These are phyloP conservation scores for Lyophyllum decastes DNA, from an alignment of 768 basidiomycete genomes.

Conservation along the genomic window DNA sequence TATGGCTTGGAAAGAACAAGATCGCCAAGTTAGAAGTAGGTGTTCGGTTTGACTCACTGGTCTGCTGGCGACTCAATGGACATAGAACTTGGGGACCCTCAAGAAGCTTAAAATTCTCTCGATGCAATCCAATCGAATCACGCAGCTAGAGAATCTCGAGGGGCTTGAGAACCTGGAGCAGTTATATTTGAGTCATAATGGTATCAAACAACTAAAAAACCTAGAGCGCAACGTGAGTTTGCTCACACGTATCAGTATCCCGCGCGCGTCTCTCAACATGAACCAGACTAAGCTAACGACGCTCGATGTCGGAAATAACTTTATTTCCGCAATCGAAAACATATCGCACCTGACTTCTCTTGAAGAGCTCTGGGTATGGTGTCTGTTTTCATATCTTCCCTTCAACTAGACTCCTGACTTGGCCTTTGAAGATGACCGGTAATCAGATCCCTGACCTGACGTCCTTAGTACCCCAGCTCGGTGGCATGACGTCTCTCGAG, in stretches of 20 bases:
- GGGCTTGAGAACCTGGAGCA: conserved; percentile 76
- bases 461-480: conserved; percentile 68
- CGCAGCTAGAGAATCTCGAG: conserved; percentile 82
- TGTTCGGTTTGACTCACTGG: neutral
- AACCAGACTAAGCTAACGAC: conserved; percentile 69
- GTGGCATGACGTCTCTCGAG: conserved; percentile 59
- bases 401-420: neutral
- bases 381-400: conserved; percentile 20
- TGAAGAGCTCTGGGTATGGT: conserved; percentile 92
- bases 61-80: neutral
- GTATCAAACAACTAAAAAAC: conserved; percentile 80
- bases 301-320: conserved; percentile 87
- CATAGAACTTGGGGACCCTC: conserved; percentile 69
- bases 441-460: conserved; percentile 79
- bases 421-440: conserved; percentile 67
- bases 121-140: conserved; percentile 92
- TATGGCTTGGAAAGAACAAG: conserved; percentile 99
- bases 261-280: neutral
- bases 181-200: conserved; percentile 94
- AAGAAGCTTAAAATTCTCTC: conserved; percentile 82
- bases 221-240: conserved; percentile 77
- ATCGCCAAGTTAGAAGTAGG: conserved; percentile 81
- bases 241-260: neutral
- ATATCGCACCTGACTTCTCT: conserved; percentile 72
- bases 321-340: conserved; percentile 77